A percentile compares a stretch with the other conserved stretches of the same genome.
phyloP scores from a whole-genome alignment of 352 stramenopile genomes.

The Phytophthora brassicae region DNA sequence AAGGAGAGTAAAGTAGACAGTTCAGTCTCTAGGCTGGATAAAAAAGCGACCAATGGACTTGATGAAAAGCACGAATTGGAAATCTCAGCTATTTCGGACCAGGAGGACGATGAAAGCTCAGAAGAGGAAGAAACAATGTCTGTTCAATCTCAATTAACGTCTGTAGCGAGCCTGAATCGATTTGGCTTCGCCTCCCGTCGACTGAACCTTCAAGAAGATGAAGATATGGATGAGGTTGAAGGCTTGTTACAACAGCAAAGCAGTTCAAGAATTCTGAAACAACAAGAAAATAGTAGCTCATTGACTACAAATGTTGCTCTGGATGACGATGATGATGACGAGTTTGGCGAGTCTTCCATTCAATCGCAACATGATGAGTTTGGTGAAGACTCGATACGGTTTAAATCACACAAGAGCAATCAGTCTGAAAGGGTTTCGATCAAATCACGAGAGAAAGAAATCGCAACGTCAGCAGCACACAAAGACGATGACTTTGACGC shows the following conservation, averaged over 20 bases:
- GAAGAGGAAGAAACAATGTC: conserved; percentile 21
- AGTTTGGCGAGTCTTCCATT: conserved; percentile 9
- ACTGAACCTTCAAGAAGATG: conserved; percentile 13
- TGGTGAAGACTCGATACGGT: neutral
- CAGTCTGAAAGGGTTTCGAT: neutral
- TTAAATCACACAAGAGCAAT: no score
- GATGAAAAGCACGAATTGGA: conserved; percentile 4
- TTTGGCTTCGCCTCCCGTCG: neutral
- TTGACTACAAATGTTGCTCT: neutral
- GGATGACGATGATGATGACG: conserved; percentile 23
- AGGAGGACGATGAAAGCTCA: conserved; percentile 8
- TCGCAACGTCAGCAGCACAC: neutral
- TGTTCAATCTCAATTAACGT: conserved; percentile 1
- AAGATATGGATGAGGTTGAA: conserved; percentile 38
- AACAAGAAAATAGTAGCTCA: neutral
- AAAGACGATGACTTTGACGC: conserved; percentile 8
- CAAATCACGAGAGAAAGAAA: neutral
- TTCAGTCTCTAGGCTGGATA: neutral
- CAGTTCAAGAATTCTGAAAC: conserved; percentile 2
- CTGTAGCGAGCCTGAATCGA: conserved; percentile 11
- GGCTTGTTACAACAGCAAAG: conserved; percentile 26
- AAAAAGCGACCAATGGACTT: neutral
- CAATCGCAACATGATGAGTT: conserved; percentile 2
- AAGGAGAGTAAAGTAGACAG: neutral
- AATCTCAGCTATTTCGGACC: conserved; percentile 8